Conservation (phyloP, 371 early-diverging fungal genomes). For the Smittium mucronatum region DNA sequence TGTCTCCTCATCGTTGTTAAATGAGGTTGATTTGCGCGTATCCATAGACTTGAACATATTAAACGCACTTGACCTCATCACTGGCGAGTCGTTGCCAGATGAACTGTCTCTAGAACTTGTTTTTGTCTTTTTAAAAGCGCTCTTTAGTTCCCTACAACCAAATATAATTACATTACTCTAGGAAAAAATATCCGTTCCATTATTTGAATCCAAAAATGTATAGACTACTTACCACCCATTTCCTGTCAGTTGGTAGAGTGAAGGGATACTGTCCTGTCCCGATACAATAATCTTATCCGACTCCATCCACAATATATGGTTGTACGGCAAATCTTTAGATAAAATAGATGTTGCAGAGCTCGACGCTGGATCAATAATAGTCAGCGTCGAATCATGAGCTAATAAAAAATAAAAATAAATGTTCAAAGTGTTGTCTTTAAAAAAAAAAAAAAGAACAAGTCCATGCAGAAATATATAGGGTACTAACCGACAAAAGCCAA, state of each 20-base stretch:
- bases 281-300: conserved; percentile 68
- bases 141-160: conserved; percentile 7
- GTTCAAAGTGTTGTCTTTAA: background rate
- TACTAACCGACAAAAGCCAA: conserved; percentile 55
- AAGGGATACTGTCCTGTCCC: conserved; percentile 88
- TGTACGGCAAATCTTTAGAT: conserved; percentile 57
- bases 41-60: conserved; percentile 90
- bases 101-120: conserved; percentile 22
- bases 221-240: conserved; percentile 51
- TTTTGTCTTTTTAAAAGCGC: conserved; percentile 19
- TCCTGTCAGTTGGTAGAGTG: conserved; percentile 48
- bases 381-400: conserved; percentile 75
- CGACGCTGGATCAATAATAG: conserved; percentile 52
- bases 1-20: background rate
- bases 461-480: background rate
- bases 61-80: conserved; percentile 48
- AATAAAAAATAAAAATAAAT: conserved; percentile 24
- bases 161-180: background rate
- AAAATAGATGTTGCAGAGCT: conserved; percentile 46
- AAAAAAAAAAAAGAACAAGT: background rate
- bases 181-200: background rate
- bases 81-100: conserved; percentile 22
- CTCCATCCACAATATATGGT: conserved; percentile 62
- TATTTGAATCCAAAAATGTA: no score
- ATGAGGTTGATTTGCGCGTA: conserved; percentile 24